Base-by-base conservation (phyloP, 75 land plant genomes). In the Chamaecyparis obtusa region DNA sequence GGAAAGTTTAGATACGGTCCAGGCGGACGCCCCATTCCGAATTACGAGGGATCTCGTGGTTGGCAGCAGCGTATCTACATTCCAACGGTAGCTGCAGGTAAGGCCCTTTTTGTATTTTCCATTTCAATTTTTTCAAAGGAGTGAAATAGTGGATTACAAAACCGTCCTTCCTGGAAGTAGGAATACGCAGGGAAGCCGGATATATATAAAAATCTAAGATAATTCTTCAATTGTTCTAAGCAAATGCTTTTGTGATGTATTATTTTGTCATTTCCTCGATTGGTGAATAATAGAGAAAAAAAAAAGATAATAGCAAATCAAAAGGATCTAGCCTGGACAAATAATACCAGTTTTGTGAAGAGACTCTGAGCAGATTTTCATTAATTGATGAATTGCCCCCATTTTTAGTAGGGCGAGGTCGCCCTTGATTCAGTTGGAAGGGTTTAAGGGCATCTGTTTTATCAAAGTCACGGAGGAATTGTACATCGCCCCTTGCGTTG, bases 1-100 rank as follows among this genome's bases (percentile, higher is more conserved):
- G 83, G 83, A 80, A 44, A 80, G 30, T n/a, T 44, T 14, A 80
- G 48, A 44, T 44, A 44, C 21, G 83, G 44, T 0, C 83, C 49
- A 44, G 83, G 51, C 27, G 10, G 51, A 44, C 83, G 83, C 24
- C 49, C 24, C 8, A 44, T 80, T 44, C n/a, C n/a, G 14, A 80
- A 80, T 27, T 80, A 80, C 46, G 44, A 80, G 43, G 83, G 83
- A 21, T 87, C 89, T 39, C 83, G 85, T 3, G 87, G 57, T 32
- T 92, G 91, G 91, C 88, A 87, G 48, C 88, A 89, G 43, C 90
- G 90, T 37, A 86, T 90, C 87, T 57, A 87, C 54, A 43, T 75
- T 43, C 90, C 91, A 35, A 92, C 93, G n/a, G 16, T 90, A 9
- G 84, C 90, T 56, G 90, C 90, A 67, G 91, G 93, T 92, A 30